Evolutionary conservation across 179 eudicot genomes (phyloP), one percentile per base, ranked within the genome.

Genomic region (Silene coronaria): DNA sequence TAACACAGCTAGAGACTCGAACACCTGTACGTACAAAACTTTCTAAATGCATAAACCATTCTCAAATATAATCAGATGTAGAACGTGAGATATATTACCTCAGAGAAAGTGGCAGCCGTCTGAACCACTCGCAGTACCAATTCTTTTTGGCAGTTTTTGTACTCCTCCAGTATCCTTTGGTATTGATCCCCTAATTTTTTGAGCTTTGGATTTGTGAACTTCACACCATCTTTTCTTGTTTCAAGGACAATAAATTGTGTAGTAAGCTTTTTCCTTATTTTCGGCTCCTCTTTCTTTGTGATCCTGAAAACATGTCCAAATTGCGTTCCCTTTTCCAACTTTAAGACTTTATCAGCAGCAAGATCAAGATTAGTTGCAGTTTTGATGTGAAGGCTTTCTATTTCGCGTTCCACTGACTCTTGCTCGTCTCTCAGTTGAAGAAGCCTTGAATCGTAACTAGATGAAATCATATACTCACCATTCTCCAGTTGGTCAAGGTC

Each of bases 221-320:
- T 95, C 53, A 95, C 96, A 72, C 99, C 99, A 82, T 95, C 99
- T 80, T 95, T 95, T 23, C 99, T 88, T 73, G 99, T 95, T 81
- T 95, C 99, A 71, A 92, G 96, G 70, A 95, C 89, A 86, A 92
- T 85, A 77, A 88, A 95, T 67, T 92, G 92, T 51, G 91, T 80
- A 59, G 89, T 90, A 27, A 95, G 95, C 84, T 92, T 92, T 81
- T 88, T 92, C 77, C 99, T 89, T 21, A 95, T 84, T 83, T 90
- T 95, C 42, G 96, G 97, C 76, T 95, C 99, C 79, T 95, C 99
- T 85, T 92, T 95, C 85, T 95, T 95, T n/a, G 99, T 95, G 80
- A 95, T 92, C 81, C 99, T 90, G 72, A 92, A 95, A 73, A 93
- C 97, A 79, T 95, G 97, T 38, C 99, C 99, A 78, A 87, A 95